Base-by-base conservation (phyloP, 2,329 filamentous ascomycete genomes). In the Davidsoniella australis region DNA sequence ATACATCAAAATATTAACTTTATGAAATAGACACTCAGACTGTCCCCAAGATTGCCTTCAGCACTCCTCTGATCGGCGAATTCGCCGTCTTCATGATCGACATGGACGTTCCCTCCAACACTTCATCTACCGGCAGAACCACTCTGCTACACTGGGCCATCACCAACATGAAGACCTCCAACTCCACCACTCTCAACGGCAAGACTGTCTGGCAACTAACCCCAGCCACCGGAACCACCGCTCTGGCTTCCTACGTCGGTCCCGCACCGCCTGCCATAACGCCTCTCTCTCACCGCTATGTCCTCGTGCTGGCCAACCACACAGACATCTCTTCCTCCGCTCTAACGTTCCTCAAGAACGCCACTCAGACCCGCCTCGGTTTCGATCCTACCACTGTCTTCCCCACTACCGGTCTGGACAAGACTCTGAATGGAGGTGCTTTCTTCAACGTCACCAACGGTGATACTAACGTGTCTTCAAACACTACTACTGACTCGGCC, bases 91-190 rank as follows among this genome's bases (percentile, higher is more conserved):
- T 70, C 20, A 58, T 57, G 43, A 55, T 72, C 24, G 69, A 73
- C 54, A 60, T 69, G 14, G 70, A 73, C 58, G 64, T 69, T 1
- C 70, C 70, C 48, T 53, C 53, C 42, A 57, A 57, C 51, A 33
- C 38, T 23, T 50, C 55, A 29, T 5, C 66, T 46, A 55, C 56
- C 23, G 53, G 67, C 24, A 58, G 71, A 1, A 63, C 67, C 4
- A 70, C 70, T 2, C 61, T 70, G 29, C 56, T 71, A 47, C 70
- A 73, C 59, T 70, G 67, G 62, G 57, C 70, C 44, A 67, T 71
- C 53, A 63, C 64, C 0, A 64, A 64, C 37, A 55, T 69, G 47
- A 54, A 56, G n/a, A 54, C 54, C 37, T 52, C 54, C 39, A 47
- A 46, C 45, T 42, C 54, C 17, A 49, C 47, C 24, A 43, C 37